Evolutionary conservation across 2,329 filamentous ascomycete genomes (phyloP), one percentile per base, ranked within the genome.

Genomic region (Fusarium humuli): DNA sequence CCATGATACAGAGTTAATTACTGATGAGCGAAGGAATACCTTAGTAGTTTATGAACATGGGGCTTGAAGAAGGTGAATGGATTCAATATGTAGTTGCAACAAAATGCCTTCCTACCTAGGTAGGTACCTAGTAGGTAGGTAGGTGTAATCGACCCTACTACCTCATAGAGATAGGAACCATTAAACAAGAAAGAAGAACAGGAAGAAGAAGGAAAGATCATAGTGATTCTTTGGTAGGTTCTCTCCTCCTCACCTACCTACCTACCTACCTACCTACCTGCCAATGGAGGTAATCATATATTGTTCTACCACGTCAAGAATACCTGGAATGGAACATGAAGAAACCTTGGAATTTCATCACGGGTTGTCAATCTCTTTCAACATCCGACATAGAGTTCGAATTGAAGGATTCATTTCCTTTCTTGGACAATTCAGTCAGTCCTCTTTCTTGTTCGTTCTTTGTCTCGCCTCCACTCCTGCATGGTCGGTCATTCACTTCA

Each of bases 391-490:
- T 42, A 45, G 37, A 57, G 27, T 42, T 58, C 22, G 32, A 61
- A 37, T 25, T 47, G 27, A 29, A 47, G 37, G 25, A 46, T 47
- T 41, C 34, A 44, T 44, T 55, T 40, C 54, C 56, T 32, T 41
- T 48, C 41, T 37, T n/a, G 18, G 44, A 49, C 46, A 25, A 27
- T 49, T 57, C 42, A 49, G 29, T 42, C 45, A 49, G 49, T 23
- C 46, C 40, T 54, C 34, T 40, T 41, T 41, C 41, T 37, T n/a
- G 10, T n/a, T 37, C 34, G 18, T 37, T 32, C 48, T 56, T 44
- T 45, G 67, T 52, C 57, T 64, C 57, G 49, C 57, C 49, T 64
- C 56, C 47, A 55, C 67, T 52, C 45, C 54, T 62, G 46, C 40
- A 37, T 52, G 52, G 60, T 47, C 30, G n/a, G 48, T 65, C 59